A percentile compares a stretch with the other conserved stretches of the same genome.
phyloP scores from a whole-genome alignment of 2,329 filamentous ascomycete genomes.

The Cytospora leucostoma region DNA sequence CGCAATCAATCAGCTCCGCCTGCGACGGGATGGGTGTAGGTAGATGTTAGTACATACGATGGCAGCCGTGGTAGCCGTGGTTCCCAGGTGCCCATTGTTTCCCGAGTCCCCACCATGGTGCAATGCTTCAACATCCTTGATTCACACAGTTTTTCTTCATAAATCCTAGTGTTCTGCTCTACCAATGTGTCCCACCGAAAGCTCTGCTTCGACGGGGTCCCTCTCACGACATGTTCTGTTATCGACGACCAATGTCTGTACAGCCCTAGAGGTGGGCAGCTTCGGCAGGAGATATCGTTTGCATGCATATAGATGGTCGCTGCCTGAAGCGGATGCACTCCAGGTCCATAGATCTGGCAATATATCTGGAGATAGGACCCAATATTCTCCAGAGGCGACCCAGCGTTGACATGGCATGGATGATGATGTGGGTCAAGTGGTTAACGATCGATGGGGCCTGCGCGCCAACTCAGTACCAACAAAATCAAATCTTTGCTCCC shows the following conservation, averaged over 20 bases:
- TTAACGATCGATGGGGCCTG: constrained; percentile 9
- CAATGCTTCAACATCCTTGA: too few relatives aligned
- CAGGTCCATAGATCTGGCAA: not conserved
- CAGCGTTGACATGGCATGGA: not conserved
- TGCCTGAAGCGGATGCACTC: not conserved
- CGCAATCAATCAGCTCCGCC: too few relatives aligned
- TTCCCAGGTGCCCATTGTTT: too few relatives aligned
- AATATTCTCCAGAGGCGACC: constrained; percentile 9
- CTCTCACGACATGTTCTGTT: not conserved
- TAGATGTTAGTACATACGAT: too few relatives aligned
- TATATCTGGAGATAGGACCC: constrained; percentile 15
- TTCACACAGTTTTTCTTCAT: too few relatives aligned
- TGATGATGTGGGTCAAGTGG: not conserved
- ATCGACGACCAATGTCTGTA: too few relatives aligned
- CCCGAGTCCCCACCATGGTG: too few relatives aligned
- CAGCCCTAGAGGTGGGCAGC: not conserved
- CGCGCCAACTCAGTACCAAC: not conserved
- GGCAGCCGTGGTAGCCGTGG: too few relatives aligned
- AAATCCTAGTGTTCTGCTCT: too few relatives aligned
- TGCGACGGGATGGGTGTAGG: too few relatives aligned
- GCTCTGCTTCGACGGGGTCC: too few relatives aligned
- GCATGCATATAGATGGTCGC: not conserved
- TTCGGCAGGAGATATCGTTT: not conserved
- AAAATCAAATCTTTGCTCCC: constrained; percentile 8
- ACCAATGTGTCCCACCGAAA: too few relatives aligned